Base-by-base conservation (phyloP, 2,329 filamentous ascomycete species). In the Scytalidium sp. region DNA sequence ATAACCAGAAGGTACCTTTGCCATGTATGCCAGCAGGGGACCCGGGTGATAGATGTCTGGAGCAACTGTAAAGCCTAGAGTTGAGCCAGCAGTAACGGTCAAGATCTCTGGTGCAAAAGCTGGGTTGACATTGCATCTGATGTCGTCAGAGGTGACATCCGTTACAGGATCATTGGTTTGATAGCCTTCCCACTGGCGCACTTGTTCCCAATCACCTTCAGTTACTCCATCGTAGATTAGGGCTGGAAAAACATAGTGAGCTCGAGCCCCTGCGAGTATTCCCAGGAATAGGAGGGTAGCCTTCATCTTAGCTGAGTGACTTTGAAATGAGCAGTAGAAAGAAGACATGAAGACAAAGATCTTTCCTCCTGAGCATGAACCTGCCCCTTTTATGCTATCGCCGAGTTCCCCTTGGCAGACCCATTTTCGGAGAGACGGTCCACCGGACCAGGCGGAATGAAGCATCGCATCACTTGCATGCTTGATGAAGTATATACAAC, bases 91-190 rank as follows among this genome's bases (percentile, higher is more conserved):
- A n/a, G 60, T 51, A 19, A 64, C 58, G 5, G 56, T 51, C 15
- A 56, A 43, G 13, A 51, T 64, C 7, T 45, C 20, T 4, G 55
- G 19, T 2, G 56, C 59, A 4, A 52, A 51, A 10, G 55, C 61
- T 20, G 64, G 69, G 43, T 69, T 60, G 40, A 67, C 65, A 49
- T 66, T 62, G 41, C 70, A 71, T 51, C 70, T 68, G 53, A 72
- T 69, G 50, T 71, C 67, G 50, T 67, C 64, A 19, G 62, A 60
- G 9, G 68, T 61, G 20, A 72, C 64, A 10, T 52, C 54, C 40
- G 61, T 56, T 53, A 58, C 52, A 42, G 56, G 54, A 25, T 51
- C 27, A 50, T 57, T 57, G 13, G 59, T 55, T 27, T 61, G 53
- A n/a, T 56, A 63, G 27, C 50, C 54, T 1, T 59, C 59, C 60